Percentiles rank a stretch among this genome's conserved stretches.
Conservation (phyloP, 116 monocot genomes). For the Cymodocea nodosa region DNA sequence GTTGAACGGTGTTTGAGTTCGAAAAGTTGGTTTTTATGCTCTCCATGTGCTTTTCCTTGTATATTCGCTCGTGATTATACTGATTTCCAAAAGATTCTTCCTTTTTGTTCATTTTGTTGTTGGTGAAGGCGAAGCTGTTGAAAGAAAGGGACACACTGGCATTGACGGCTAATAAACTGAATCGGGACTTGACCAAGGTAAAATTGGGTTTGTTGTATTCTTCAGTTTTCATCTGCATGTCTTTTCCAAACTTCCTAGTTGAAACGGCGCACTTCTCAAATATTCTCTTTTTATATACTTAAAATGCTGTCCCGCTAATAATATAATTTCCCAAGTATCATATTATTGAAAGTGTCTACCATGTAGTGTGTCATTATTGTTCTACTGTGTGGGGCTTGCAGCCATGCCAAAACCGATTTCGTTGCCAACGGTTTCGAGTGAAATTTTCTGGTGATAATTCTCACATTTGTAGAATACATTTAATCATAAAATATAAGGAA, state of each 20-base stretch:
- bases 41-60: neutral
- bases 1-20: neutral
- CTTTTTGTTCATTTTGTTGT: neutral
- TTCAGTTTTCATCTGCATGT: neutral
- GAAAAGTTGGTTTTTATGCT: neutral
- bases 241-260: neutral
- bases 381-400: no score
- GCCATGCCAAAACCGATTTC: no score
- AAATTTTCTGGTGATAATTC: no score
- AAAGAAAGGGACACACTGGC: constrained; percentile 76
- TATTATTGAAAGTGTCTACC: no score
- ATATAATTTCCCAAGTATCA: no score
- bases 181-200: constrained; percentile 82
- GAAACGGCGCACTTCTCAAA: neutral
- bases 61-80: neutral
- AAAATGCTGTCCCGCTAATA: no score
- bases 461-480: no score
- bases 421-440: no score
- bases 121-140: constrained; percentile 37
- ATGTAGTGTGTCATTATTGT: no score
- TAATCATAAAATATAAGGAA: no score
- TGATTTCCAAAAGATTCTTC: constrained; percentile 1
- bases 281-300: no score
- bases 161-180: constrained; percentile 56
- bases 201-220: neutral